These are phyloP conservation scores for Termitomyces sp. DNA, from an alignment of 768 basidiomycete species.

Conservation along the genomic window DNA sequence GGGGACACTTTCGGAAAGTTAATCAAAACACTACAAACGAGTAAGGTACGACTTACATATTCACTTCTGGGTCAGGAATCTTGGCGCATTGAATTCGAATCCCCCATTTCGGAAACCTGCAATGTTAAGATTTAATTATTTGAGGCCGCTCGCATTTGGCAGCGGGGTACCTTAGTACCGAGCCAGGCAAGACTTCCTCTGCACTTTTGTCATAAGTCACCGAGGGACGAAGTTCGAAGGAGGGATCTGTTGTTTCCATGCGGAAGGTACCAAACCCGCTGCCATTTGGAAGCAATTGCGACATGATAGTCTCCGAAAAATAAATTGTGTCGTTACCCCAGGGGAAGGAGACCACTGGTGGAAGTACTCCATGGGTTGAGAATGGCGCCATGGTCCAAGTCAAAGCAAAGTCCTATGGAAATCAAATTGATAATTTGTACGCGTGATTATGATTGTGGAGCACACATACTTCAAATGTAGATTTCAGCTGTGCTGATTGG, in stretches of 20 bases:
- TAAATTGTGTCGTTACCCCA: slow-evolving; percentile 29
- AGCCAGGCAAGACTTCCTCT: slow-evolving; percentile 20
- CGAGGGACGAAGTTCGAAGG: slow-evolving; percentile 6
- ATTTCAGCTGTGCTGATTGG: slow-evolving; percentile 20
- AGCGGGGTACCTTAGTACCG: slow-evolving; percentile 20
- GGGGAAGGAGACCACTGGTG: slow-evolving; percentile 25
- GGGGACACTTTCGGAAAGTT: slow-evolving; percentile 15
- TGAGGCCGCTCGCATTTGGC: not conserved
- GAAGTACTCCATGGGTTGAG: slow-evolving; percentile 27
- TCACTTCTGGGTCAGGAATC: slow-evolving; percentile 21
- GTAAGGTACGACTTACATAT: slow-evolving; percentile 23
- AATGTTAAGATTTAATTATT: not conserved
- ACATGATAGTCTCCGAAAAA: slow-evolving; percentile 29
- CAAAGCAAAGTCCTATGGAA: slow-evolving; percentile 23
- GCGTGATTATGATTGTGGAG: too few relatives aligned
- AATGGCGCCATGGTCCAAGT: slow-evolving; percentile 38
- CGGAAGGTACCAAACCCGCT: slow-evolving; percentile 34
- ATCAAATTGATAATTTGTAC: not conserved
- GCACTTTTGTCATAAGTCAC: not conserved
- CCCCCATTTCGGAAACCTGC: slow-evolving; percentile 36
- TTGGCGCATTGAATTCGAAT: slow-evolving; percentile 31
- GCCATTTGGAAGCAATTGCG: slow-evolving; percentile 29
- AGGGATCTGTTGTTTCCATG: slow-evolving; percentile 17
- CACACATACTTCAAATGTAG: slow-evolving; percentile 24
- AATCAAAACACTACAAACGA: not conserved